Evolutionary conservation across 2,329 filamentous ascomycete genomes (phyloP), one percentile per base, ranked within the genome.

Genomic region (Aureobasidium leucospermi): DNA sequence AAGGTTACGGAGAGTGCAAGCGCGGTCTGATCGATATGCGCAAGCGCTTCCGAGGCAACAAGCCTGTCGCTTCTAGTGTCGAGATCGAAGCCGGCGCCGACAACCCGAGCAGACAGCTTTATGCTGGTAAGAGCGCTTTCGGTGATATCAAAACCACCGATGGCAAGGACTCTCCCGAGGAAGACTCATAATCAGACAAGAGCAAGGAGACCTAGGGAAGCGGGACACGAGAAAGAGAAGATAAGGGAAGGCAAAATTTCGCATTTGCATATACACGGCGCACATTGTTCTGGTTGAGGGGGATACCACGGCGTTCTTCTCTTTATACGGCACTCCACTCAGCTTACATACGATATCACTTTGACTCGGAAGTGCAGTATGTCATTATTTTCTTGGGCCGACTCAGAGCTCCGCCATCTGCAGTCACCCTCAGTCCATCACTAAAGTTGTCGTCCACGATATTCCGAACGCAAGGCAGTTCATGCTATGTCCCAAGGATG

Each of bases 21-120:
- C 88, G 93, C 65, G 94, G 94, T 65, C 85, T 96, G 85, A 88
- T 97, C 67, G 94, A 99, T 74, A 99, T 99, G 94, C 89, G 94
- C 73, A 97, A 97, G 78, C 88, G 94, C 36, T 97, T 99, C 76
- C 85, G 94, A 59, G 94, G 94, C 61, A 97, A 97, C 78, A 85
- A 90, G 73, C 91, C 94, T 58, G 86, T 96, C 65, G 80, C 84
- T 28, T 83, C 87, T 65, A 79, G 85, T 67, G 80, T 85, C 69
- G 80, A 86, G 65, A 73, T 83, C 60, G 85, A 89, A 65, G 77
- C 77, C 29, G 76, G 77, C 11, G 65, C 65, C 29, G 70, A 71
- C 48, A 65, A 69, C 34, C 67, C 67, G 43, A 81, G 82, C 4
- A 83, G 85, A 70, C 86, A 94, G 77, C 74, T 96, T 65, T 96